Base-by-base conservation (phyloP, 768 basidiomycete species). In the Cystofilobasidium macerans region DNA sequence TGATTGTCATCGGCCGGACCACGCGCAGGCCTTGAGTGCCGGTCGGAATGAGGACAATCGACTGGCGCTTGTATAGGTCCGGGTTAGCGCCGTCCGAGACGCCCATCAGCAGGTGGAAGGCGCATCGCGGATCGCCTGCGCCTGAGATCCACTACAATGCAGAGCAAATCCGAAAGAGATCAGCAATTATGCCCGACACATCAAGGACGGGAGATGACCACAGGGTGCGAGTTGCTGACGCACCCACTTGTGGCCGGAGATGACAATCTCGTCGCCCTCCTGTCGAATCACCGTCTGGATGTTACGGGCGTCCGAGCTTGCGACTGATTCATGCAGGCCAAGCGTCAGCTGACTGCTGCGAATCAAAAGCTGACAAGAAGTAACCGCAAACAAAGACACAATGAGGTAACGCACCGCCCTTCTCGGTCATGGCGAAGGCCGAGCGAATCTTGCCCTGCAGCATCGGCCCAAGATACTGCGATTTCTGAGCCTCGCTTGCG, bases 361-460 rank as follows among this genome's bases (percentile, higher is more conserved):
- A n/a, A n/a, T n/a, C n/a, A n/a, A n/a, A n/a, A n/a, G n/a, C n/a
- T 20, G 42, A 3, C 7, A 42, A 14, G 4, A 20, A 47, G 71
- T 72, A 26, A 66, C 62, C 45, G 12, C 70, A 74, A 59, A 59
- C 54, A 60, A 7, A 32, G 47, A 28, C 63, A 57, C 33, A 24
- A 65, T 58, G 57, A 35, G 18, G 11, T n/a, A 60, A 76, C 80
- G 54, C 65, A 88, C 91, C 86, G 71, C 87, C 85, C 71, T 86
- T 84, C 77, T 99, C 95, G 0, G 95, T 99, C 95, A 99, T 99
- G 47, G 92, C 82, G 73, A 99, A 99, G 9, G 92, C 86, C 22
- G 72, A 73, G 42, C 95, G 86, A 68, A 89, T 97, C 77, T 94
- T 86, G 53, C 94, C 95, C 64, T 89, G 86, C 61, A 98, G 78